A percentile compares a stretch with the other conserved stretches of the same genome.
These are phyloP conservation scores for Verticillium nubilum DNA, from an alignment of 2,329 filamentous ascomycete species.

Conservation along the genomic window DNA sequence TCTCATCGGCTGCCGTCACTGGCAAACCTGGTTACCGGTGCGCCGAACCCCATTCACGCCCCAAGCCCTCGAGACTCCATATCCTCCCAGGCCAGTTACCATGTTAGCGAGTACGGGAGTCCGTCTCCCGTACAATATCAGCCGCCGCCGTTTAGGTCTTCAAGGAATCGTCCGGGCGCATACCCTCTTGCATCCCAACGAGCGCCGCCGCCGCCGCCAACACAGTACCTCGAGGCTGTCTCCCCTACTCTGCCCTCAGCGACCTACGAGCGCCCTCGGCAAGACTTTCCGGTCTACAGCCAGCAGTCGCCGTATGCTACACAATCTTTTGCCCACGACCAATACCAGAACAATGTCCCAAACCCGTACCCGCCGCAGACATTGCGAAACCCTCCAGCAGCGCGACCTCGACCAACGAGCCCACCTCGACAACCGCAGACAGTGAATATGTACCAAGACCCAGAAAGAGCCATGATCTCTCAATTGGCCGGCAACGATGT, in stretches of 20 bases:
- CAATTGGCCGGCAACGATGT: constrained; percentile 10
- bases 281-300: neutral
- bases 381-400: constrained; percentile 5
- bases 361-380: constrained; percentile 8
- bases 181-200: neutral
- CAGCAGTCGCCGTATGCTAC: neutral
- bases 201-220: neutral
- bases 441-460: constrained; percentile 3
- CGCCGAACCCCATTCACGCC: neutral
- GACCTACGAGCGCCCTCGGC: neutral
- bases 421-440: neutral
- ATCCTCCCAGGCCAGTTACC: neutral
- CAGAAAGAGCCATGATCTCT: constrained; percentile 15
- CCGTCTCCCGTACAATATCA: neutral
- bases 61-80: neutral
- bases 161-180: neutral
- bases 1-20: neutral
- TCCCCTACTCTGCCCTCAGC: neutral
- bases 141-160: neutral
- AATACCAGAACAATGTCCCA: constrained; percentile 10
- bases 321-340: constrained; percentile 1
- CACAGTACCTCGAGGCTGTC: neutral
- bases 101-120: neutral
- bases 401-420: constrained; percentile 1
- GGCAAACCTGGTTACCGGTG: neutral